Evolutionary conservation across 2,329 filamentous ascomycete genomes (phyloP), one percentile per base, ranked within the genome.

Genomic region (Decorospora gaudefroyi): DNA sequence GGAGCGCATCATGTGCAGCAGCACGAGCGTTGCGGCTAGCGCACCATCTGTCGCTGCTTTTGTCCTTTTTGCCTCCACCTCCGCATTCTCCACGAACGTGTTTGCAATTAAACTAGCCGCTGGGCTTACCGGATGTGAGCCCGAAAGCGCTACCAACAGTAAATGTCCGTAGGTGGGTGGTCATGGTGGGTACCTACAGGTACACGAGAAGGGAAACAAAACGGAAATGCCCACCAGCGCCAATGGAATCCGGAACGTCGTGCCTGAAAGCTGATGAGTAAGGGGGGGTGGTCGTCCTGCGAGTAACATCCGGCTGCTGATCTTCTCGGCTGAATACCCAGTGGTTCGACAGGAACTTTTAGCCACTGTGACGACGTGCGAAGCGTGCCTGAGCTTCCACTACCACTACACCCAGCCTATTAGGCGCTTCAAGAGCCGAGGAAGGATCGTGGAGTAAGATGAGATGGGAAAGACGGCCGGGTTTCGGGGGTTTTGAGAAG

Each of bases 121-220:
- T 40, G 42, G 49, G 49, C 48, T 55, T 47, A 49, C 61, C 55
- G 51, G 61, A 62, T 47, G 41, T 49, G 59, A 56, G 13, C 21
- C 13, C 47, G 52, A 57, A 46, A 47, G 49, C 51, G 49, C 44
- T 51, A 46, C 45, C 40, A 43, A 35, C n/a, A 30, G 36, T 27
- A 42, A 59, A 56, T 58, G 60, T 55, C 61, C 55, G 60, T 57
- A 60, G 42, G 51, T 64, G 53, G 34, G 53, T 64, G 56, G 21
- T 29, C 25, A n/a, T n/a, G n/a, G n/a, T n/a, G n/a, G n/a, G n/a
- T n/a, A n/a, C n/a, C n/a, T n/a, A n/a, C 53, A 56, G 50, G 53
- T 52, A 55, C 50, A 47, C 21, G 25, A 19, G 25, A 25, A 45
- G n/a, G n/a, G n/a, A n/a, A n/a, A n/a, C n/a, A n/a, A n/a, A n/a